Percentiles rank a stretch among this genome's conserved stretches.
phyloP scores from a whole-genome alignment of 2,329 filamentous ascomycete species.

The Colletotrichum lupini region DNA sequence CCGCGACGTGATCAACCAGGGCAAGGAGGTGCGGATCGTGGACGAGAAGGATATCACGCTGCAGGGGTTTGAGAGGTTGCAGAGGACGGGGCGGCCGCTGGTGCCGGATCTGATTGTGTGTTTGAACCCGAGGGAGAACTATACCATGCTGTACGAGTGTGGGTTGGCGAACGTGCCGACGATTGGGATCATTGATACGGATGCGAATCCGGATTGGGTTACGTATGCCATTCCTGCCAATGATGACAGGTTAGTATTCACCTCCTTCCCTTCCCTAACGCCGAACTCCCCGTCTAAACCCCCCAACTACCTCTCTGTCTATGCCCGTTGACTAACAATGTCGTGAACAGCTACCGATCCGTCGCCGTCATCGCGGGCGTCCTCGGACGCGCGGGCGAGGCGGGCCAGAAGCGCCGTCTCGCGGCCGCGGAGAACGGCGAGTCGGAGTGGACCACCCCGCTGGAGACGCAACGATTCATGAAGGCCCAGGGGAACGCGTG shows the following conservation, averaged over 20 bases:
- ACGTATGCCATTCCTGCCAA: conserved; percentile 98
- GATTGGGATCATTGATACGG: conserved; percentile 93
- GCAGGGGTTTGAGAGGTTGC: conserved; percentile 72
- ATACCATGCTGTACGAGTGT: conserved; percentile 90
- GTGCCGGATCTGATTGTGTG: conserved; percentile 92
- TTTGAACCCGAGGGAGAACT: conserved; percentile 93
- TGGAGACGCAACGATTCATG: conserved; percentile 55
- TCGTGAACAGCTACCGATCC: conserved; percentile 74
- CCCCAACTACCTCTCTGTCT: no score
- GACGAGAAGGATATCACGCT: conserved; percentile 75
- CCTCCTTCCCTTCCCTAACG: neutral
- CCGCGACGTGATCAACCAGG: conserved; percentile 85
- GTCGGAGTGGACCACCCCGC: conserved; percentile 70
- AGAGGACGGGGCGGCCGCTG: conserved; percentile 72
- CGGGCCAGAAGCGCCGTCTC: conserved; percentile 76
- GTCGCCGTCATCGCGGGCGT: conserved; percentile 86
- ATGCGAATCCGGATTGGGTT: conserved; percentile 91
- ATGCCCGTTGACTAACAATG: neutral
- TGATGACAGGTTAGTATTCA: conserved; percentile 80
- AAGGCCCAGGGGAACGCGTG: conserved; percentile 40
- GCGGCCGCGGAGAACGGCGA: conserved; percentile 69
- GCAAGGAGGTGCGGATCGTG: conserved; percentile 78
- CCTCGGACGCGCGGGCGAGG: conserved; percentile 84
- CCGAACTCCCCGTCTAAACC: no score
- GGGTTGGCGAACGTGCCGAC: conserved; percentile 89